phyloP scores from a whole-genome alignment of 257 asterid genomes.

The Solanum virginianum region DNA sequence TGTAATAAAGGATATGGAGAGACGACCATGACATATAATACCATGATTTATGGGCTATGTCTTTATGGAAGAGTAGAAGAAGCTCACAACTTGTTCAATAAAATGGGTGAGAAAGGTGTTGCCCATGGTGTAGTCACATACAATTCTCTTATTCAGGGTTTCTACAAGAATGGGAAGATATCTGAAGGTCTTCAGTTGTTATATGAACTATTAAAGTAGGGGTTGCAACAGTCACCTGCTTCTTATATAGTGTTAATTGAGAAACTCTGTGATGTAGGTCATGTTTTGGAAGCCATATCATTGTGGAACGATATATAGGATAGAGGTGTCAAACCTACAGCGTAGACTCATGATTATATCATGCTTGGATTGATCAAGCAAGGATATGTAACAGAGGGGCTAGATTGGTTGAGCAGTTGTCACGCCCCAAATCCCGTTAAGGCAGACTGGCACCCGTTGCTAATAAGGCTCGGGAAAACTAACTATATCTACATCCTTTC shows the following conservation, averaged over 20 bases:
- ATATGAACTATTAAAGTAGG: slow-evolving; percentile 30
- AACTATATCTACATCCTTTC: too few species aligned
- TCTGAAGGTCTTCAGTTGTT: slow-evolving; percentile 21
- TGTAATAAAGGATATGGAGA: slow-evolving; percentile 33
- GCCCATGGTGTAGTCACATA: slow-evolving; percentile 29
- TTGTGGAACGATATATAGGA: slow-evolving; percentile 46
- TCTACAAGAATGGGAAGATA: slow-evolving; percentile 26
- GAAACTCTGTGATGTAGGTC: slow-evolving; percentile 33
- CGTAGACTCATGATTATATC: slow-evolving; percentile 21
- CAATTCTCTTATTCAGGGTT: slow-evolving; percentile 43
- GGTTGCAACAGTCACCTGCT: slow-evolving; percentile 32
- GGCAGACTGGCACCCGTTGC: too few species aligned
- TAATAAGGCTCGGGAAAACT: too few species aligned
- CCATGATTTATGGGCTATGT: slow-evolving; percentile 51
- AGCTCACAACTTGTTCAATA: slow-evolving; percentile 35
- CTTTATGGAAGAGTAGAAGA: slow-evolving; percentile 31
- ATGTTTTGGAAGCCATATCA: slow-evolving; percentile 34
- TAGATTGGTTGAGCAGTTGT: slow-evolving; percentile 35
- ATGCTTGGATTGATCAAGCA: slow-evolving; percentile 33
- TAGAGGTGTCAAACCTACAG: slow-evolving; percentile 30
- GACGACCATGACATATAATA: slow-evolving; percentile 36
- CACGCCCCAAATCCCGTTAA: too few species aligned
- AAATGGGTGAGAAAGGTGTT: slow-evolving; percentile 41
- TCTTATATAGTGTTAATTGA: slow-evolving; percentile 25
- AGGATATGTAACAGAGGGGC: slow-evolving; percentile 28